A percentile compares a stretch with the other conserved stretches of the same genome.
These are phyloP conservation scores for Suillus subaureus DNA, from an alignment of 768 basidiomycete species.

Conservation along the genomic window DNA sequence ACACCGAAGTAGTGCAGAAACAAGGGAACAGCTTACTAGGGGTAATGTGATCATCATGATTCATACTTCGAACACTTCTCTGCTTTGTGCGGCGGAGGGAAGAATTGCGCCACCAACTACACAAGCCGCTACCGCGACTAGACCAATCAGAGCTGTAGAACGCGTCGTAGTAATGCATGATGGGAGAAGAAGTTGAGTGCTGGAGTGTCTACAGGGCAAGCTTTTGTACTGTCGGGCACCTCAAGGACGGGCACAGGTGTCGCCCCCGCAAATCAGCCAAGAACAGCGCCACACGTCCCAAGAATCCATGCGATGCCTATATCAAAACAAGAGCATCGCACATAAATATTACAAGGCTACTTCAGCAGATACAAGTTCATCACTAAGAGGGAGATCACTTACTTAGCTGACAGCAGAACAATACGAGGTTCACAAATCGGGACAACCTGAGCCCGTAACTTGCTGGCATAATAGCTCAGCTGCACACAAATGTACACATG, in stretches of 20 bases:
- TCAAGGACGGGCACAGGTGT: not conserved
- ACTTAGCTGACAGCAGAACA: not conserved
- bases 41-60: constrained; percentile 22
- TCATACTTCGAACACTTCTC: constrained; percentile 12
- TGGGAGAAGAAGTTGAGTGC: no score
- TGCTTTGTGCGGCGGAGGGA: not conserved
- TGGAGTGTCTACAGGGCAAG: not conserved
- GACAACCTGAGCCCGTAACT: not conserved
- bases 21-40: constrained; percentile 17
- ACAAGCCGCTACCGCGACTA: not conserved
- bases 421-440: not conserved
- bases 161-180: not conserved
- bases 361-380: not conserved
- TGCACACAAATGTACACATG: constrained; percentile 1
- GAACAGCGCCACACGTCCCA: not conserved
- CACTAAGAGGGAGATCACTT: not conserved
- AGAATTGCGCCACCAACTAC: not conserved
- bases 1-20: not conserved
- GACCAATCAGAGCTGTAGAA: not conserved
- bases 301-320: not conserved
- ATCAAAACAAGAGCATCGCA: not conserved
- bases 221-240: not conserved
- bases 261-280: not conserved
- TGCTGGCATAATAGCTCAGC: not conserved
- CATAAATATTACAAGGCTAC: not conserved